Evolutionary conservation across 1,284 basidiomycete species (phyloP), one percentile per base, ranked within the genome.

Genomic region (Agroathelia rolfsii): DNA sequence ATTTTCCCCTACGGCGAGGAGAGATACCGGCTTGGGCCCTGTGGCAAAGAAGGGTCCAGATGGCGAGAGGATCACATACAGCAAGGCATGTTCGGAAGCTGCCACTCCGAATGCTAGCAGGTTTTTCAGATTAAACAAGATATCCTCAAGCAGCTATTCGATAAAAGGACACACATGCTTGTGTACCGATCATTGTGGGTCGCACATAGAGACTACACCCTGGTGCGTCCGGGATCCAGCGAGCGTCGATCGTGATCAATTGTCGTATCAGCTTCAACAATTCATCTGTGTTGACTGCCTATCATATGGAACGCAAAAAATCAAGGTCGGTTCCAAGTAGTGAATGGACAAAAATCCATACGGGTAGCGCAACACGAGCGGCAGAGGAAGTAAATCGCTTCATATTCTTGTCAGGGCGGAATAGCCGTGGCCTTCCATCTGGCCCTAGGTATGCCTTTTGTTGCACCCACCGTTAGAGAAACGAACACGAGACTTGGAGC

Each of bases 351-450:
- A 19, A 11, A 25, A 19, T 6, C 53, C 59, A 38, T 38, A 73
- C 71, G 0, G 83, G 81, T n/a, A 87, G 61, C 0, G 75, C 76
- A 35, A 84, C 57, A 26, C 81, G 68, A 3, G 60, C 72, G 0
- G 66, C 67, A 2, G 75, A 77, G 4, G 62, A 58, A 16, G 66
- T 62, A 53, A 92, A 68, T 14, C 88, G 71, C 18, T 66, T 66
- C 83, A 90, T 87, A 54, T 92, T 92, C 49, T 73, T 59, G 9
- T 84, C 66, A 0, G 88, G 86, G 11, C 88, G 62, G 61, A 92
- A 93, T 20, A 92, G 55, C 2, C 79, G 61, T 0, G 74, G 64
- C 43, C 60, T 67, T 32, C 65, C 84, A 46, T 72, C 70, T 10
- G 64, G 72, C 35, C 72, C 80, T 5, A 71, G 55, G 61, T 87